Base-by-base conservation (phyloP, 495 filamentous ascomycete genomes). In the Astrothelium macrocarpum region DNA sequence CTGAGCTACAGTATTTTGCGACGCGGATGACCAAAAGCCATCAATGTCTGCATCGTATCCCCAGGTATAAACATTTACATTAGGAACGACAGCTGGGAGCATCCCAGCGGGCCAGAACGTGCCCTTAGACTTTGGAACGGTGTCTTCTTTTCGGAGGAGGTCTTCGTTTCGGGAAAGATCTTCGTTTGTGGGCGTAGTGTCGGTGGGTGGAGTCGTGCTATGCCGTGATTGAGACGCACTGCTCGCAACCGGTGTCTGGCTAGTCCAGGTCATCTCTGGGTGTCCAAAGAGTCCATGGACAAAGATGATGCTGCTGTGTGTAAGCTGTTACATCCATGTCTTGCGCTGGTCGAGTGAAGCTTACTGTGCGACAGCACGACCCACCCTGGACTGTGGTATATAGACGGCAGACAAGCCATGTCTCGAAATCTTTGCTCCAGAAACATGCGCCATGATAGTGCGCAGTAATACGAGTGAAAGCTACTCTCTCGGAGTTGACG, bases 291-390 rank as follows among this genome's bases (percentile, higher is more conserved):
- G 59, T 11, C 59, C 59, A 25, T 32, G 59, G 9, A 60, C 31
- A 18, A 60, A 60, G 32, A 60, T 39, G 20, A 60, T 32, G 2
- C 70, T 72, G 34, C 18, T 23, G 43, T n/a, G 36, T 9, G 1
- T 42, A 42, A 42, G 36, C 36, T 42, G 36, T 1, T 42, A 16
- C 36, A 9, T 42, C 36, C 18, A 42, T 42, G 36, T 16, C 36
- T 42, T 42, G 36, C 36, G 1, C 36, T 16, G 36, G 36, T 42
- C 1, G 36, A 42, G 36, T 42, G 36, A 9, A 42, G 18, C 36
- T 42, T 42, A 42, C 36, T 42, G 36, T 16, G 36, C 36, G 36
- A 42, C 36, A 10, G 36, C 36, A 42, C 36, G 36, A 1, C 36
- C 36, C 36, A 42, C 36, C 36, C 36, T 1, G 18, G 36, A 42